A percentile compares a stretch with the other conserved stretches of the same genome.
Conservation (phyloP, 768 basidiomycete genomes). For the Guyanaporus albipodus region DNA sequence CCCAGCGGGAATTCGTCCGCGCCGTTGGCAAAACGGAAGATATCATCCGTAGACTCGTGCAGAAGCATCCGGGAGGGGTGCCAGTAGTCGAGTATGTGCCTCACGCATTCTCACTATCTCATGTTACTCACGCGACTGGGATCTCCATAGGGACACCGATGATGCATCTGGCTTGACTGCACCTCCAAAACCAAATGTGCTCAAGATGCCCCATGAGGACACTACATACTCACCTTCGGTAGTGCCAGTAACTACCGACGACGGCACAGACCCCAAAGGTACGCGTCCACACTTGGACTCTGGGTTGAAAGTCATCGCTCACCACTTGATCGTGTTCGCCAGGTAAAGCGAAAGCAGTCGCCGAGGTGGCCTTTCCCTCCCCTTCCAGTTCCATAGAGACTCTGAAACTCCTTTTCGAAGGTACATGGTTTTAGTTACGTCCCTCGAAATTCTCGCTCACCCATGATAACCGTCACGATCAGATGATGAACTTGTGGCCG, state of each 20-base stretch:
- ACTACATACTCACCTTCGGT: not conserved
- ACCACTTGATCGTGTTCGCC: not conserved
- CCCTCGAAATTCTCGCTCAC: not conserved
- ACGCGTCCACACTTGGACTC: not conserved
- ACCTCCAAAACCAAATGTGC: not conserved
- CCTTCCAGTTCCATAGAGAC: slow-evolving; percentile 8
- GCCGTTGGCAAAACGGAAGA: slow-evolving; percentile 27
- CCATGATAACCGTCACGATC: not conserved
- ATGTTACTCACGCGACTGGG: not conserved
- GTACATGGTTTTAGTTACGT: not conserved
- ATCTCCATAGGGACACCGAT: slow-evolving; percentile 3
- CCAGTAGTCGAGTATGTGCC: slow-evolving; percentile 14
- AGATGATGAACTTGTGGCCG: slow-evolving; percentile 7
- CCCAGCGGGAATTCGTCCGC: slow-evolving; percentile 24
- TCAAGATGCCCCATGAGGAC: not conserved
- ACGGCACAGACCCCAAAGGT: slow-evolving; percentile 4
- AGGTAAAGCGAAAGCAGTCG: slow-evolving; percentile 5
- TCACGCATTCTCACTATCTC: not conserved
- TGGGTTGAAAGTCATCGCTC: not conserved
- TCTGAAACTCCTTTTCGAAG: slow-evolving; percentile 10
- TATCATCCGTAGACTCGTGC: slow-evolving; percentile 24
- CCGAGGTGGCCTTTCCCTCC: not conserved
- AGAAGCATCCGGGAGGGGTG: slow-evolving; percentile 26
- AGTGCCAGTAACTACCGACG: not conserved
- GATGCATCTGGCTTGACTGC: slow-evolving; percentile 3